Conservation (phyloP, 2,329 filamentous ascomycete genomes). For the Neopestalotiopsis clavispora region DNA sequence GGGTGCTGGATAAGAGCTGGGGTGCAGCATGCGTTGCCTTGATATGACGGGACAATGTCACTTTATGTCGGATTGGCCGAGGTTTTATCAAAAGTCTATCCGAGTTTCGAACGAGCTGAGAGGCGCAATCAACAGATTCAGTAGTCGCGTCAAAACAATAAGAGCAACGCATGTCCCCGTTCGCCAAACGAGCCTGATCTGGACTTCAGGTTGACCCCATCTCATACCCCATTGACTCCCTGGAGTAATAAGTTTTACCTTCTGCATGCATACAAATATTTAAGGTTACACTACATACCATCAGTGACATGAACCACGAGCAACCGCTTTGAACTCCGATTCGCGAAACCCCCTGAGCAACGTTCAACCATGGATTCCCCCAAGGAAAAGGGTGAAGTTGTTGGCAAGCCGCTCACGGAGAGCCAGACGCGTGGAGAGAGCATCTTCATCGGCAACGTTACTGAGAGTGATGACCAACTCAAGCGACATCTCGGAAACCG, state of each 20-base stretch:
- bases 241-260: neutral
- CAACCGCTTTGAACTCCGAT: neutral
- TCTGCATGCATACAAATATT: neutral
- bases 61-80: neutral
- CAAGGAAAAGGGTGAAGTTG: neutral
- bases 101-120: neutral
- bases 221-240: neutral
- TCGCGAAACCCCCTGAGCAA: neutral
- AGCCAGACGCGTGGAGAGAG: slow-evolving; percentile 3
- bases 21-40: neutral
- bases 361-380: neutral
- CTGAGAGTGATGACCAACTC: slow-evolving; percentile 6
- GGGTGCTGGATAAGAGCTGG: neutral
- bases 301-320: neutral
- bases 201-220: neutral
- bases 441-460: neutral
- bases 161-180: neutral
- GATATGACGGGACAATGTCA: neutral
- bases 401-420: neutral
- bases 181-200: neutral
- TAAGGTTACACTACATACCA: neutral
- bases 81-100: neutral
- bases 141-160: neutral
- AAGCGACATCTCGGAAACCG: slow-evolving; percentile 13
- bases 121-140: neutral